Base-by-base conservation (phyloP, 257 asterid species). In the Penstemon barbatus region DNA sequence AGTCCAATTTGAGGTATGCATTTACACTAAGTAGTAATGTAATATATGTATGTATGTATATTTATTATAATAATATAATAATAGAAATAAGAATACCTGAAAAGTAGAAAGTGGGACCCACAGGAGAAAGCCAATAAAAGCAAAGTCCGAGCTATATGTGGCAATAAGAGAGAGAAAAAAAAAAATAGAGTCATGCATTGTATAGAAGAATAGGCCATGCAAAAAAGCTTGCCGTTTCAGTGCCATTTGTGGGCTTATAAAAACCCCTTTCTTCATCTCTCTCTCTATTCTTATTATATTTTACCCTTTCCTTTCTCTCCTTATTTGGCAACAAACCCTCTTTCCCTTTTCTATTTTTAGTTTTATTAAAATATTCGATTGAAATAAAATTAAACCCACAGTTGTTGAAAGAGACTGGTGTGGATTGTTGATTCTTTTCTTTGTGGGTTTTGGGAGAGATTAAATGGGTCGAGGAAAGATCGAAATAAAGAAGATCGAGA, bases 401-500 rank as follows among this genome's bases (percentile, higher is more conserved):
- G 33, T 25, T 25, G 33, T 25, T 25, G 33, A 25, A 0, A n/a
- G 25, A 43, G 56, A 25, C 33, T 25, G 33, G 33, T 3, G 37
- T 6, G 36, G 36, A 45, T 57, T 62, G 7, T 8, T 41, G 75
- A 55, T 65, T 60, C 19, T 61, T 57, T 65, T 60, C 19, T 61
- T 57, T 63, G 79, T 71, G 84, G 75, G 76, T 63, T 78, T 77
- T 57, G 33, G 62, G 55, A 36, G 73, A 60, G 71, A 11, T 10
- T 25, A 65, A 69, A 90, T 90, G 97, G 96, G 97, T 49, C 72
- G 94, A 59, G 96, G 97, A 0, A 90, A 85, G 57, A 88, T 90
- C 42, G 97, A 90, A 57, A 90, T 90, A 8, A 86, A 86, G 75
- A 84, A 86, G 79, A 90, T 88, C 18, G 97, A 90, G 80, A 83